These are phyloP conservation scores for Trypanosoma boissoni DNA, from an alignment of 208 protist species.

Conservation along the genomic window DNA sequence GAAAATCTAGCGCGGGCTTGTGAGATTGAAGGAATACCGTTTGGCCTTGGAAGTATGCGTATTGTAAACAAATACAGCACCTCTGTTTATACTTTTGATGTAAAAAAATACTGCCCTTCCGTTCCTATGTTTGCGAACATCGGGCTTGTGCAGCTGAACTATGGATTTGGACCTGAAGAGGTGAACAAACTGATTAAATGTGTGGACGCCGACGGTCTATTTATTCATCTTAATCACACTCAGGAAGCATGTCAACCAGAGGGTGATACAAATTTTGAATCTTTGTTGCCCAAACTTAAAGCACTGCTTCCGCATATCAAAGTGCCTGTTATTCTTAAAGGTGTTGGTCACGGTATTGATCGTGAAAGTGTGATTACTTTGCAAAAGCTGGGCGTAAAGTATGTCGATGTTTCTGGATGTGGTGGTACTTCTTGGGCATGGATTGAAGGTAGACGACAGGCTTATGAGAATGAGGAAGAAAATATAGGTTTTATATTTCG, in stretches of 20 bases:
- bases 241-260: conserved; percentile 91
- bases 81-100: conserved; percentile 82
- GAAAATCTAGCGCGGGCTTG: conserved; percentile 89
- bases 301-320: conserved; percentile 73
- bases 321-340: conserved; percentile 89
- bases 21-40: conserved; percentile 82
- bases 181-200: conserved; percentile 79
- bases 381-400: conserved; percentile 74
- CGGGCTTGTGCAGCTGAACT: conserved; percentile 91
- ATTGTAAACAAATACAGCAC: conserved; percentile 86
- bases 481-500: conserved; percentile 88
- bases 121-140: conserved; percentile 92
- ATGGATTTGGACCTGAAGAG: conserved; percentile 85
- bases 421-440: conserved; percentile 92
- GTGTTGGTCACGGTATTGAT: conserved; percentile 89
- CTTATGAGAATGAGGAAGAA: conserved; percentile 45
- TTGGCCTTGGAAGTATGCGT: conserved; percentile 90
- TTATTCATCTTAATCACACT: conserved; percentile 90
- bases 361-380: conserved; percentile 55
- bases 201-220: conserved; percentile 85
- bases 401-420: conserved; percentile 87
- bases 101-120: conserved; percentile 85
- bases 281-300: conserved; percentile 68
- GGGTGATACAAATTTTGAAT: conserved; percentile 89
- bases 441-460: conserved; percentile 86